Evolutionary conservation across 2,329 filamentous ascomycete genomes (phyloP).

Genomic region (Colletotrichum lentis): DNA sequence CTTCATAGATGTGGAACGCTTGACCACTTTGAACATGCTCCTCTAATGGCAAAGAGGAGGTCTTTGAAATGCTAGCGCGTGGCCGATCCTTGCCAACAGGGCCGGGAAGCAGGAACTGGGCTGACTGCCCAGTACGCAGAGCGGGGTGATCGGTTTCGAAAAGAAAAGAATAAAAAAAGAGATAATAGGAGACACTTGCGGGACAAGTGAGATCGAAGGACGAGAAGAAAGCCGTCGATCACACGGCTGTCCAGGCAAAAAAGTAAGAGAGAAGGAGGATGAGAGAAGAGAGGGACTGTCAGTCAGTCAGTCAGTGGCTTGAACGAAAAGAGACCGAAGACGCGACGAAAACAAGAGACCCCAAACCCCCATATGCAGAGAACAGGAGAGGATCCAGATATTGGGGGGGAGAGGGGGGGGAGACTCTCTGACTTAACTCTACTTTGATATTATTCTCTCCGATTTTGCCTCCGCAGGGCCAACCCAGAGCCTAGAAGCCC

Average conservation of each 20-base stretch:
- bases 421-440: slow-evolving; percentile 33
- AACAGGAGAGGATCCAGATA: slow-evolving; percentile 22
- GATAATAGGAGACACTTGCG: slow-evolving; percentile 27
- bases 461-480: slow-evolving; percentile 32
- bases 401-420: not conserved
- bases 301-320: not conserved
- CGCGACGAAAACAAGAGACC: slow-evolving; percentile 20
- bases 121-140: slow-evolving; percentile 25
- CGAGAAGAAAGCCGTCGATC: not conserved
- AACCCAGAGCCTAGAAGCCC: slow-evolving; percentile 24
- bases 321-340: slow-evolving; percentile 26
- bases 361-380: slow-evolving; percentile 24
- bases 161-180: slow-evolving; percentile 6
- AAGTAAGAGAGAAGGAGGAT: not conserved
- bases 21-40: slow-evolving; percentile 48
- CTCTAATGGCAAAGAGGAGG: slow-evolving; percentile 35
- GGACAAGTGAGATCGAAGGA: slow-evolving; percentile 16
- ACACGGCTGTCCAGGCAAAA: not conserved
- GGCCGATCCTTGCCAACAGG: slow-evolving; percentile 35
- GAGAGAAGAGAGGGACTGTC: not conserved
- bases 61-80: slow-evolving; percentile 30
- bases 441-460: slow-evolving; percentile 32
- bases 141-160: slow-evolving; percentile 29
- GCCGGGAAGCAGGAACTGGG: slow-evolving; percentile 24
- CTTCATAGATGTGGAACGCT: slow-evolving; percentile 46